These are phyloP conservation scores for Ochetophila trinervis DNA, from an alignment of 306 rosid species.

Conservation along the genomic window DNA sequence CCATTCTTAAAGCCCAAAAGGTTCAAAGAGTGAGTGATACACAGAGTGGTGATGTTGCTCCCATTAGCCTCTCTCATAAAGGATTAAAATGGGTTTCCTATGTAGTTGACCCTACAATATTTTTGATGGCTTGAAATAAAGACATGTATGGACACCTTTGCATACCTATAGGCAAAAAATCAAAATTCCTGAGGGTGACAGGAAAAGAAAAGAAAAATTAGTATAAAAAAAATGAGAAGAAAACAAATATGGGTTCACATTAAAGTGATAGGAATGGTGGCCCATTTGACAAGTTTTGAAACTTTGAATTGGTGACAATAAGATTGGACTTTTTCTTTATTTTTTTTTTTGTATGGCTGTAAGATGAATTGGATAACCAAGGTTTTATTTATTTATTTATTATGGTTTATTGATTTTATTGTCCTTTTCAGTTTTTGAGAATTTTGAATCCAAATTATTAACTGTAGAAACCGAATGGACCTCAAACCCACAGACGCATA, in stretches of 20 bases:
- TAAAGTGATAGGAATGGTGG: slow-evolving; percentile 19
- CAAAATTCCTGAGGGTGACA: slow-evolving; percentile 10
- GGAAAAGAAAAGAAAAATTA: background rate
- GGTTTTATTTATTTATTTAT: too few species aligned
- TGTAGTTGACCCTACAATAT: slow-evolving; percentile 10
- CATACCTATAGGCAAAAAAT: background rate
- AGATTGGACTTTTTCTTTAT: slow-evolving; percentile 6
- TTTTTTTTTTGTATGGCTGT: background rate
- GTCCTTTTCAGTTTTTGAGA: too few species aligned
- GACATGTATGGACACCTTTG: slow-evolving; percentile 24
- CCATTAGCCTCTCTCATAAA: background rate
- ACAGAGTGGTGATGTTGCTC: slow-evolving; percentile 2
- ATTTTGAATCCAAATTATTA: too few species aligned
- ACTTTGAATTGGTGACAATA: slow-evolving; percentile 9
- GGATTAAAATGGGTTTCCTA: background rate
- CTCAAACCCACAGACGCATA: too few species aligned
- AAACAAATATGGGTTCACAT: slow-evolving; percentile 17
- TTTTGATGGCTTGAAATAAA: slow-evolving; percentile 1
- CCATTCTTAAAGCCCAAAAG: slow-evolving; percentile 1
- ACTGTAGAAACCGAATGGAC: too few species aligned
- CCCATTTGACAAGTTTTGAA: slow-evolving; percentile 22
- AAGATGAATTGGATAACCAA: too few species aligned
- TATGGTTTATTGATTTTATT: too few species aligned
- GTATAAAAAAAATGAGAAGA: background rate
- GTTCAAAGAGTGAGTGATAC: background rate